These are phyloP conservation scores for Peronospora belbahrii DNA, from an alignment of 352 stramenopile genomes.

Conservation along the genomic window DNA sequence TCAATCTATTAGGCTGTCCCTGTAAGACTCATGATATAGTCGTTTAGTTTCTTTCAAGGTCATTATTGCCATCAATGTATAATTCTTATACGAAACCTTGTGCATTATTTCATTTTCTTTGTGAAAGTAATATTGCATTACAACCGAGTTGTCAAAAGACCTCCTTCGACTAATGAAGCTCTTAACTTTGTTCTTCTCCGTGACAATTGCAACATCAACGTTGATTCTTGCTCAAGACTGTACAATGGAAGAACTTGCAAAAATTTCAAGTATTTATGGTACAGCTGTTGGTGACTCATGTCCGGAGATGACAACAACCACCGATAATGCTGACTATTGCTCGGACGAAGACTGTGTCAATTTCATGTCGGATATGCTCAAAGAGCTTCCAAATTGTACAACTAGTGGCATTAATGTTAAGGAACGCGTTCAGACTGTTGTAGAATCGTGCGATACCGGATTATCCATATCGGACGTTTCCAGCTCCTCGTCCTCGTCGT, in stretches of 20 bases:
- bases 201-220: neutral
- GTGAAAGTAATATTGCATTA: too few species aligned
- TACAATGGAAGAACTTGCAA: conserved; percentile 10
- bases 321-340: conserved; percentile 12
- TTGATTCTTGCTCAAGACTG: conserved; percentile 9
- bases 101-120: too few species aligned
- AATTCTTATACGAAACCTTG: too few species aligned
- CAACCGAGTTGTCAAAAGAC: too few species aligned
- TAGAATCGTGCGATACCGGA: conserved; percentile 17
- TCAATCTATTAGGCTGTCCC: too few species aligned
- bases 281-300: conserved; percentile 8
- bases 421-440: conserved; percentile 2
- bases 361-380: conserved; percentile 10
- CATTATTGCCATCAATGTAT: too few species aligned
- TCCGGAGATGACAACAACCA: conserved; percentile 6
- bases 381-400: conserved; percentile 20
- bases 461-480: conserved; percentile 4
- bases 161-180: conserved; percentile 8
- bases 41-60: too few species aligned
- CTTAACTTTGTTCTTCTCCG: neutral
- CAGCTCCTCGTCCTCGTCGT: neutral
- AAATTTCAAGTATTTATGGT: conserved; percentile 12
- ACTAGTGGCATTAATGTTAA: conserved; percentile 19
- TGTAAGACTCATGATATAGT: too few species aligned
- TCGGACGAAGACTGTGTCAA: conserved; percentile 8